These are phyloP conservation scores for Citrus medica DNA, from an alignment of 345 rosid species.

Conservation along the genomic window DNA sequence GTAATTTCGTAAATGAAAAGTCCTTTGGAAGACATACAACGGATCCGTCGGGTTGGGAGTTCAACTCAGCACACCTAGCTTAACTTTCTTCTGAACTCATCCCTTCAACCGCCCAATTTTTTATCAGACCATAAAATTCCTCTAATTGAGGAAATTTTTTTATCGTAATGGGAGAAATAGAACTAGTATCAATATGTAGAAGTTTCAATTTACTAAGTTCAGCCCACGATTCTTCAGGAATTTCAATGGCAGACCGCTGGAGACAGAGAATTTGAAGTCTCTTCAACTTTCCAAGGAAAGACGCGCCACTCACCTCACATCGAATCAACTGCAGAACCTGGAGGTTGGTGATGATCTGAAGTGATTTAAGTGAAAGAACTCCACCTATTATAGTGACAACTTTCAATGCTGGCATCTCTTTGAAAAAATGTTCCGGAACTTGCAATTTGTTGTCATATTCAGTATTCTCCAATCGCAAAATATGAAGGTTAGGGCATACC, in stretches of 20 bases:
- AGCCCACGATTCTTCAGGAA: not conserved
- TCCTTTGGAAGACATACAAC: no score
- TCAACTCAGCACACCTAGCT: no score
- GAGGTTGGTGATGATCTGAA: not conserved
- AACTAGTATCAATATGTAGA: not conserved
- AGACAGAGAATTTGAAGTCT: not conserved
- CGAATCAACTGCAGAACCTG: not conserved
- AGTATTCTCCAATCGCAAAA: not conserved
- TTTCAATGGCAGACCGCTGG: not conserved
- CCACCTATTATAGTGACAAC: not conserved
- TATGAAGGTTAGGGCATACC: slow-evolving; percentile 1
- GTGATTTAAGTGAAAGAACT: not conserved
- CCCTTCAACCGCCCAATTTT: no score
- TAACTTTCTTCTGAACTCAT: no score
- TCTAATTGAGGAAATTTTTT: no score
- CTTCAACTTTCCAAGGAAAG: not conserved
- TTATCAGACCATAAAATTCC: no score
- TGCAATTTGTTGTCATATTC: no score
- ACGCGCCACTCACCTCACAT: not conserved
- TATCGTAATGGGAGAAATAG: no score
- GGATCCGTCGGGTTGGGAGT: no score
- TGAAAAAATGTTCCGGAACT: no score
- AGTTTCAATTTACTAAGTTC: not conserved
- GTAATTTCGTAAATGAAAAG: no score
- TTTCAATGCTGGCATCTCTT: not conserved